Conservation (phyloP, 23 red algal genomes). For the Cyanidiococcus yangmingshanensis region DNA sequence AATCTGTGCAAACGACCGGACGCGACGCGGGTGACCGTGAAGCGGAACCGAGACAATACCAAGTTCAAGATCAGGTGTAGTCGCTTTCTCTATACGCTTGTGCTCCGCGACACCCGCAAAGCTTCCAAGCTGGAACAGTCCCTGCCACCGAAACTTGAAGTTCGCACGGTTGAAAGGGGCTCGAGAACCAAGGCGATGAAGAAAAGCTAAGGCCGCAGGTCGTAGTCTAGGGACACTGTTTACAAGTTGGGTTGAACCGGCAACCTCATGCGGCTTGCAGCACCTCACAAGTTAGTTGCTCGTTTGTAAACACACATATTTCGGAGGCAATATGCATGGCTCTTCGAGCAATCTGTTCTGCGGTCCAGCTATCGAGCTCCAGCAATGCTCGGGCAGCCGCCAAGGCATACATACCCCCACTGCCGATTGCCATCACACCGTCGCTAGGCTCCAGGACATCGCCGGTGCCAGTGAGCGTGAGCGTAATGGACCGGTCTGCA, state of each 20-base stretch:
- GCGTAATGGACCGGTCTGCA: constrained; percentile 38
- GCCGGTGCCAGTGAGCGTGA: constrained; percentile 61
- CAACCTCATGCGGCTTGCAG: background rate
- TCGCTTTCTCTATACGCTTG: constrained; percentile 87
- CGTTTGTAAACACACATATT: constrained; percentile 57
- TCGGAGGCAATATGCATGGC: constrained; percentile 58
- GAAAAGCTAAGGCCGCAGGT: background rate
- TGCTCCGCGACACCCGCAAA: constrained; percentile 67
- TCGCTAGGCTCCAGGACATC: constrained; percentile 72
- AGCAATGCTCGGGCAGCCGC: constrained; percentile 71
- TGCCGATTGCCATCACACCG: constrained; percentile 66
- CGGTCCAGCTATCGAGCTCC: constrained; percentile 20
- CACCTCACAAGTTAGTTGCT: constrained; percentile 26
- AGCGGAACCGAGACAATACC: constrained; percentile 49
- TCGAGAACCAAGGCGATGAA: background rate
- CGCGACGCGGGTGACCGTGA: constrained; percentile 49
- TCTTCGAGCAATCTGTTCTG: constrained; percentile 33
- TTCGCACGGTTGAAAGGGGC: background rate
- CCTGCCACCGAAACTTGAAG: constrained; percentile 54
- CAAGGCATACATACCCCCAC: constrained; percentile 54
- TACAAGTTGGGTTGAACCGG: too few relatives aligned
- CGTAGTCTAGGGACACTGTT: too few relatives aligned
- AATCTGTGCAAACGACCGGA: background rate
- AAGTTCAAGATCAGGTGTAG: constrained; percentile 97
- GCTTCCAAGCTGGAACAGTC: constrained; percentile 64